Percentiles rank a stretch among this genome's conserved stretches.
These are phyloP conservation scores for Zopfochytrium polystomum DNA, from an alignment of 371 early-diverging fungal genomes.

Conservation along the genomic window DNA sequence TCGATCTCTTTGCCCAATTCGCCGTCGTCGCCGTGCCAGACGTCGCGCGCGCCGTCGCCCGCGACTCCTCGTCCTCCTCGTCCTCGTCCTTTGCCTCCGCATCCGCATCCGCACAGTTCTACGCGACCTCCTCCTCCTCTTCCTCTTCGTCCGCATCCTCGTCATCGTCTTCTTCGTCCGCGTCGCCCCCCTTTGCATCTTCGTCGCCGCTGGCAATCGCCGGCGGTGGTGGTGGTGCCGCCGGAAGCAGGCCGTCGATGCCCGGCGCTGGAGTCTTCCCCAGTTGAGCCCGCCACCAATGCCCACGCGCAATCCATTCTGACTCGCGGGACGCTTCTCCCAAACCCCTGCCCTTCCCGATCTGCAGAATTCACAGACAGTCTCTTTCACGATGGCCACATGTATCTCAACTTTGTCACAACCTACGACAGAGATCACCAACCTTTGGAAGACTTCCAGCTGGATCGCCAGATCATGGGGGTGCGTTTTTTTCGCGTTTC, in stretches of 20 bases:
- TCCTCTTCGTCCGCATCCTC: too few relatives aligned
- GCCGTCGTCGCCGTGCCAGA: conserved; percentile 54
- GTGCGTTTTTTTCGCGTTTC: conserved; percentile 38
- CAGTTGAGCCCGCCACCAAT: too few relatives aligned
- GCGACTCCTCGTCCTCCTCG: conserved; percentile 1
- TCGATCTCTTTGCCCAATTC: conserved; percentile 60
- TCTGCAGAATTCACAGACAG: conserved; percentile 45
- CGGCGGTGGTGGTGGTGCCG: too few relatives aligned
- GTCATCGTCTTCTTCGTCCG: background rate
- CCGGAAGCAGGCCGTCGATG: too few relatives aligned
- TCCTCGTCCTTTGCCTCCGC: conserved; percentile 4
- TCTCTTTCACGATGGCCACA: conserved; percentile 68
- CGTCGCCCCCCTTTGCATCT: too few relatives aligned
- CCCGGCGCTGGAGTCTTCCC: too few relatives aligned
- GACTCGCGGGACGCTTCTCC: too few relatives aligned
- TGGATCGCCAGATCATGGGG: conserved; percentile 72
- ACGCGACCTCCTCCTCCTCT: too few relatives aligned
- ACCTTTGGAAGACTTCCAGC: conserved; percentile 76
- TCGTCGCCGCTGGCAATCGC: too few relatives aligned
- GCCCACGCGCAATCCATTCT: too few relatives aligned
- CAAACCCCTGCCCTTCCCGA: too few relatives aligned
- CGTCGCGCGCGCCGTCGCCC: conserved; percentile 54
- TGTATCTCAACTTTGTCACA: conserved; percentile 75
- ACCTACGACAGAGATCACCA: conserved; percentile 62
- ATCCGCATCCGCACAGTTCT: background rate